phyloP scores from a whole-genome alignment of 345 rosid genomes.

The Populus euphratica region DNA sequence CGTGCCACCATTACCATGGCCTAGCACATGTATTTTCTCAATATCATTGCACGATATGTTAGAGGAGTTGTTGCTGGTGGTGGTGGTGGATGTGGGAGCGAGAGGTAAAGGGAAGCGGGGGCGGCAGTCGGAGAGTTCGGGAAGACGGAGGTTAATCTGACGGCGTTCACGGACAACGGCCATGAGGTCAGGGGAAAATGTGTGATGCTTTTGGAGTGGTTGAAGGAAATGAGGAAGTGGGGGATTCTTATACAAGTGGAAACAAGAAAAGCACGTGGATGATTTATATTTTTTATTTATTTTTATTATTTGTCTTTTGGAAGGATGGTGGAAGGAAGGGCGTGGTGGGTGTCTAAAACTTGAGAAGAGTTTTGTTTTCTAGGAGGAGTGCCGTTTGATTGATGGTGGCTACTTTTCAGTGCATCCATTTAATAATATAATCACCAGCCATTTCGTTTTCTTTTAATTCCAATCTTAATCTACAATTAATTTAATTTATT shows the following conservation, averaged over 20 bases:
- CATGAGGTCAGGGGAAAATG: constrained; percentile 25
- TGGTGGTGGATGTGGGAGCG: constrained; percentile 30
- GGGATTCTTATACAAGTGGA: constrained; percentile 8
- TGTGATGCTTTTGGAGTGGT: background rate
- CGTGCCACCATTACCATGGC: constrained; percentile 82
- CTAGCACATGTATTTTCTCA: constrained; percentile 63
- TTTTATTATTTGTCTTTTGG: background rate
- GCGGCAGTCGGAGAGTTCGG: constrained; percentile 44
- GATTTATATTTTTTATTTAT: too few relatives aligned
- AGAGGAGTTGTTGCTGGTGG: constrained; percentile 4
- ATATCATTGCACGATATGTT: constrained; percentile 41
- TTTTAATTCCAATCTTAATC: background rate
- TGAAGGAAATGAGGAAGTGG: background rate
- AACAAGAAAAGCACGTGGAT: constrained; percentile 11
- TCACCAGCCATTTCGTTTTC: background rate
- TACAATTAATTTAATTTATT: background rate
- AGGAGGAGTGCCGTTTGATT: too few relatives aligned
- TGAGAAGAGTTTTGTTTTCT: background rate
- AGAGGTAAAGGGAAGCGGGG: constrained; percentile 53
- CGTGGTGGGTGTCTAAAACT: background rate
- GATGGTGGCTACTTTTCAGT: background rate
- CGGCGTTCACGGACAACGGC: constrained; percentile 73
- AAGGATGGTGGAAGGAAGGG: constrained; percentile 2
- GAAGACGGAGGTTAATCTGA: constrained; percentile 77
- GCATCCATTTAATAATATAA: background rate